Evolutionary conservation across 1,284 basidiomycete genomes (phyloP), one percentile per base, ranked within the genome.

Genomic region (Thecaphora frezii): DNA sequence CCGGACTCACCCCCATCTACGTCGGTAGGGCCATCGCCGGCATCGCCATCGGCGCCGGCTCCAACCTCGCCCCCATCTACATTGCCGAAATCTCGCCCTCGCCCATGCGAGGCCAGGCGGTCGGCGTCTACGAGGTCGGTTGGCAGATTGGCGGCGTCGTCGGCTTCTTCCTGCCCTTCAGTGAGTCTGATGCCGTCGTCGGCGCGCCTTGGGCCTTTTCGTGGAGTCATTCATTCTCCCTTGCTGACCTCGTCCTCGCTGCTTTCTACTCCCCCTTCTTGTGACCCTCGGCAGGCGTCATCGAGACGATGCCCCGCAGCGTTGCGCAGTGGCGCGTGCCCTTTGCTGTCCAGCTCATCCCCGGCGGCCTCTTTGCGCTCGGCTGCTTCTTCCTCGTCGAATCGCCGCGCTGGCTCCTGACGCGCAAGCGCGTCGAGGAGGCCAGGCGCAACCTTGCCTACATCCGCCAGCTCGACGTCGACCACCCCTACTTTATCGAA

Each of bases 361-460:
- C 84, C 1, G 83, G 82, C 13, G 82, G 82, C 13, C 50, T 78
- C 42, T 71, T 74, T 38, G 44, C 71, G 9, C 51, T 74, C 36
- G 82, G 81, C n/a, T 58, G 62, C 18, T 52, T 83, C 28, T 83
- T 83, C 66, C 70, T 85, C 58, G 83, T 83, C 14, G 86, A 87
- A 60, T 85, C 85, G 1, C 85, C 85, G 2, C 82, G 86, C 7
- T 87, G 85, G 85, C 80, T 87, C 24, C 83, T 86, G 66, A 82
- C 83, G 56, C 82, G 82, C n/a, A 43, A 69, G 1, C n/a, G n/a
- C n/a, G 47, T 67, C 21, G 74, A 72, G 4, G 65, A 78, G 14
- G 79, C 80, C 1, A 47, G 61, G 22, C 2, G 58, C 22, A 64
- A 63, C 47, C 57, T 78, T 9, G 48, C 54, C 18, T 43, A 66